A percentile compares a stretch with the other conserved stretches of the same genome.
These are phyloP conservation scores for Farysia itapuensis DNA, from an alignment of 1,284 basidiomycete species.

Conservation along the genomic window DNA sequence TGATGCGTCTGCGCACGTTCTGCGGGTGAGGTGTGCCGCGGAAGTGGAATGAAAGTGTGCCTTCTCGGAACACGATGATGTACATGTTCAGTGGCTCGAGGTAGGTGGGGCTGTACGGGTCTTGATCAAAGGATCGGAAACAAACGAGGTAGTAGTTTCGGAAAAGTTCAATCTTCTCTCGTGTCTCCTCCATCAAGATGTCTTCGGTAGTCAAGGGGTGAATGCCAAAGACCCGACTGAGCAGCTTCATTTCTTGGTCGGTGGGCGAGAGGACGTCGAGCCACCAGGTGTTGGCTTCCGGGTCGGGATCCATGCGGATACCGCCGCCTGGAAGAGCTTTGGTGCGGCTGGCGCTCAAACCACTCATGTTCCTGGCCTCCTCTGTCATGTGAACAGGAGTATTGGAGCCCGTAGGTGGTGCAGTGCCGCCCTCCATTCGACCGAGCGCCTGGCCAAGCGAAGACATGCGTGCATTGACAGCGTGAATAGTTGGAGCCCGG, in stretches of 20 bases:
- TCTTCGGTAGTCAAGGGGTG: conserved; percentile 99
- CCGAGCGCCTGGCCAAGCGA: conserved; percentile 23
- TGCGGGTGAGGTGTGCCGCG: conserved; percentile 94
- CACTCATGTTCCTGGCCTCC: conserved; percentile 13
- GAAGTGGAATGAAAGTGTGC: conserved; percentile 97
- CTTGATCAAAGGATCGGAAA: conserved; percentile 99
- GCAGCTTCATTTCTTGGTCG: conserved; percentile 96
- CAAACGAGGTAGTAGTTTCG: conserved; percentile 98
- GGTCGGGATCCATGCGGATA: conserved; percentile 51
- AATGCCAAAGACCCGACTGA: conserved; percentile 78
- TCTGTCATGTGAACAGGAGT: conserved; percentile 32
- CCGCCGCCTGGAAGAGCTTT: conserved; percentile 48
- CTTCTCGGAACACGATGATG: conserved; percentile 97
- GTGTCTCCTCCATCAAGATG: conserved; percentile 98
- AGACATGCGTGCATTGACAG: conserved; percentile 24
- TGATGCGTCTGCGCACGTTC: conserved; percentile 95
- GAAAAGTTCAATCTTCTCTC: conserved; percentile 99
- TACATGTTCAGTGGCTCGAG: conserved; percentile 99
- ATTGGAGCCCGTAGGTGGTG: conserved; percentile 46
- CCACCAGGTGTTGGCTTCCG: conserved; percentile 92
- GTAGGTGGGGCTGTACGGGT: conserved; percentile 94
- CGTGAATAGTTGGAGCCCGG: conserved; percentile 36
- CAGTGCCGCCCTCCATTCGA: conserved; percentile 46
- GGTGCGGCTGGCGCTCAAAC: conserved; percentile 17
- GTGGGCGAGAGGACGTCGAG: conserved; percentile 90